Base-by-base conservation (phyloP, 2,329 filamentous ascomycete genomes). In the Trichoderma atroviride region DNA sequence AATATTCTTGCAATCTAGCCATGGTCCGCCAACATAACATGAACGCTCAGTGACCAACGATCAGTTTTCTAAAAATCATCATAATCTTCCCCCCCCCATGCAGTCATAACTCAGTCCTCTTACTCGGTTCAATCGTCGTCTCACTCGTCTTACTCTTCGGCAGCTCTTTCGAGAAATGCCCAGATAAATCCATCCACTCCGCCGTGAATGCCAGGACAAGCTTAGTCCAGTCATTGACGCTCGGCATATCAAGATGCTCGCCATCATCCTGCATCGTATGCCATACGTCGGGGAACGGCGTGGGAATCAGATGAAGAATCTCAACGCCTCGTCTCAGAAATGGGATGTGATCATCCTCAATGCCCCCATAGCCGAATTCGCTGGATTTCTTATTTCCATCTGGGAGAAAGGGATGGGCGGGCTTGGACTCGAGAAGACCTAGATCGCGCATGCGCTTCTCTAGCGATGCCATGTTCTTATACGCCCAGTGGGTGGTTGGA, bases 401-500 rank as follows among this genome's bases (percentile, higher is more conserved):
- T 7, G 85, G 81, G 5, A 97, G 82, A 77, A 97, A 97, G 0
- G 80, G 77, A 1, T 58, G 55, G 1, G 35, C 65, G 0, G 86
- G 76, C 70, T 81, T 78, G 43, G 91, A 89, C 76, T 92, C 89
- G 71, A 95, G 87, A 40, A 91, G 80, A 0, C 83, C 83, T 0
- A 94, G 82, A 11, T 84, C 81, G 40, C 94, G 89, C 77, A 97
- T 84, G 31, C 94, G 90, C 62, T 83, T 80, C 81, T 98, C 95
- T 19, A 96, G 81, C 2, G 82, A 81, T 0, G 92, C 91, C 83
- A 98, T 88, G 70, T 87, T 86, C 73, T 88, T 84, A 79, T 98
- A 98, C 0, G 94, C 94, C 95, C 95, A 97, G 78, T 98, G 95
- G 0, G 95, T 97, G 1, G 91, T 91, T 70, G 89, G 86, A 78